Base-by-base conservation (phyloP, 2,329 filamentous ascomycete species). In the Colletotrichum gloeosporioides region DNA sequence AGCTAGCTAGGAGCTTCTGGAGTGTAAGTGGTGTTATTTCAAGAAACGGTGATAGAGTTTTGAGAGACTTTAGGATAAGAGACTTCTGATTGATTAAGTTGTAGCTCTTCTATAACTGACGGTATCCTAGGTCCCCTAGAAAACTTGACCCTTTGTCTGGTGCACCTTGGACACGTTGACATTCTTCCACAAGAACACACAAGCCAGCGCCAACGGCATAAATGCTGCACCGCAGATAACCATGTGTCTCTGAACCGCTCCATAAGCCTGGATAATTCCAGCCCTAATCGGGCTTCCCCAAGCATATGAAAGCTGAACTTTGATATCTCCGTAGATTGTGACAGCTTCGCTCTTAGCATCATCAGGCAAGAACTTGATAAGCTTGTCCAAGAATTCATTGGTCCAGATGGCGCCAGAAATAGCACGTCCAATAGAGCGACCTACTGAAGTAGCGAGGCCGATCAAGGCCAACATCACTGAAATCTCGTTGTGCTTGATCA, bases 241-340 rank as follows among this genome's bases (percentile, higher is more conserved):
- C 84, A 86, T 86, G 39, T 82, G 78, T 6, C 82, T 83, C 82
- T 90, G 88, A 4, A 86, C 83, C 22, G 87, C 85, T 1, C 84
- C 87, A 73, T 90, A 91, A 1, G 88, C 87, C 61, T 83, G 73
- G 27, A 87, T 83, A 65, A 90, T 89, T 2, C 83, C 89, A 18
- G 82, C 73, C 10, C 89, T 81, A n/a, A 82, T 85, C 0, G 83
- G 80, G 6, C 80, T 86, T 6, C 86, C 85, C 31, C 87, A 79
- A 0, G 84, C 79, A 76, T 89, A 90, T 6, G 78, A 76, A 6
- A 86, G 78, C 78, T 87, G 86, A 1, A 77, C 79, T 2, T 73
- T 72, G 22, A 87, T 73, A 25, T 82, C 79, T 2, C 78, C 81
- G 64, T 86, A 87, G 62, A 89, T 87, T 22, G 81, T 81, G 5